phyloP scores from a whole-genome alignment of 306 rosid genomes.

The Cucumis sativus region Cucumber_9930_V3 NC_026660.2:28620501-28621000 shows the following conservation, averaged over 20 bases:
- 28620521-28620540: not conserved
- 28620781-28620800: slow-evolving; percentile 46
- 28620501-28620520: not conserved
- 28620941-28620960: slow-evolving; percentile 94
- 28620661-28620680: slow-evolving; percentile 48
- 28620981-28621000: slow-evolving; percentile 77
- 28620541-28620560: not conserved
- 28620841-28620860: slow-evolving; percentile 17
- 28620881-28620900: slow-evolving; percentile 17
- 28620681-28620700: slow-evolving; percentile 17
- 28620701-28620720: slow-evolving; percentile 33
- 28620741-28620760: slow-evolving; percentile 31
- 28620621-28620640: not conserved
- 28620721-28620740: slow-evolving; percentile 32
- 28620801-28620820: slow-evolving; percentile 26
- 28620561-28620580: not conserved
- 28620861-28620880: slow-evolving; percentile 24
- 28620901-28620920: slow-evolving; percentile 32
- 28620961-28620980: slow-evolving; percentile 71
- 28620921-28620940: slow-evolving; percentile 68
- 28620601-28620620: not conserved
- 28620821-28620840: slow-evolving; percentile 23
- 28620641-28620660: slow-evolving; percentile 1
- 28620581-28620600: not conserved
- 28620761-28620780: slow-evolving; percentile 57